phyloP scores from a whole-genome alignment of 768 basidiomycete species.

The Exsudoporus frostii region DNA sequence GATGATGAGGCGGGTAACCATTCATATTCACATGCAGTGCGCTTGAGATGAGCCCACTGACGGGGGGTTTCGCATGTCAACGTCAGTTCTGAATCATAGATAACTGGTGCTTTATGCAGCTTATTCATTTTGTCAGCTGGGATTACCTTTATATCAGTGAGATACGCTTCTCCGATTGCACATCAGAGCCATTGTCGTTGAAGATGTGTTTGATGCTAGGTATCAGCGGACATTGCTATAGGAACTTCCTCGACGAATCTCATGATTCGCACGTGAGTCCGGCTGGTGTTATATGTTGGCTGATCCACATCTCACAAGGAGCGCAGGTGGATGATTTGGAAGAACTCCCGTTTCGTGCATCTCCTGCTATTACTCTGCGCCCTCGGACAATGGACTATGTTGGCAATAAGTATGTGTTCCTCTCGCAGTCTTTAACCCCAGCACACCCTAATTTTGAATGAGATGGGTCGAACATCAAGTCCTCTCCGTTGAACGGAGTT shows the following conservation, averaged over 20 bases:
- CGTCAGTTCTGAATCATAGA: conserved; percentile 13
- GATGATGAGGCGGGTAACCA: too few relatives aligned
- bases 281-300: too few relatives aligned
- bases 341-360: conserved; percentile 10
- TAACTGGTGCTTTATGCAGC: not conserved
- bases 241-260: conserved; percentile 21
- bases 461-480: conserved; percentile 7
- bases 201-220: not conserved
- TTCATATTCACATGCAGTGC: conserved; percentile 2
- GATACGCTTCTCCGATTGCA: not conserved
- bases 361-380: conserved; percentile 6
- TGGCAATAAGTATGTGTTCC: conserved; percentile 10
- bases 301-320: not conserved
- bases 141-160: conserved; percentile 4
- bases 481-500: not conserved
- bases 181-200: not conserved
- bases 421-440: not conserved
- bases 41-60: not conserved
- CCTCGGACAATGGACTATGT: conserved; percentile 25
- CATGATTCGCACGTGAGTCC: conserved; percentile 26
- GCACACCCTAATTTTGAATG: not conserved
- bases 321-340: conserved; percentile 30
- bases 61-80: conserved; percentile 5
- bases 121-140: conserved; percentile 4
- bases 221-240: conserved; percentile 5